phyloP scores from a whole-genome alignment of 2,329 filamentous ascomycete species.

The Herpotrichia juniperi region DNA sequence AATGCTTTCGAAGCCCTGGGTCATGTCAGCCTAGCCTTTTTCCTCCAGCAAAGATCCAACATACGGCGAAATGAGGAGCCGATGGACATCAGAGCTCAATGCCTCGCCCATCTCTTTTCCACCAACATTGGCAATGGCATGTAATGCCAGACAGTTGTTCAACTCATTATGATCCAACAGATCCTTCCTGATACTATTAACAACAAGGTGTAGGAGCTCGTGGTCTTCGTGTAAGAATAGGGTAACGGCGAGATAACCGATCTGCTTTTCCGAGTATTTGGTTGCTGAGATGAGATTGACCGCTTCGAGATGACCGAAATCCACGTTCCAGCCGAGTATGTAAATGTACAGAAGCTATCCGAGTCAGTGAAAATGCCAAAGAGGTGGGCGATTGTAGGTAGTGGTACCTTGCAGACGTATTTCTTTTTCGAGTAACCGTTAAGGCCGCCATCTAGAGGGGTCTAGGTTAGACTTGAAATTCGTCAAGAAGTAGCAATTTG shows the following conservation, averaged over 20 bases:
- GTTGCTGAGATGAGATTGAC: constrained; percentile 96
- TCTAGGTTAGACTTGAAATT: constrained; percentile 16
- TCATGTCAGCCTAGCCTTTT: constrained; percentile 24
- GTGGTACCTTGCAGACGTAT: constrained; percentile 91
- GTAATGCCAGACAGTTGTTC: constrained; percentile 94
- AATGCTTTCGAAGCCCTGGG: constrained; percentile 85
- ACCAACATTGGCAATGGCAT: constrained; percentile 97
- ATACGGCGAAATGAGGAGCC: constrained; percentile 91
- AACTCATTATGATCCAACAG: constrained; percentile 93
- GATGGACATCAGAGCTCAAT: constrained; percentile 87
- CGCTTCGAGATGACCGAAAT: constrained; percentile 97
- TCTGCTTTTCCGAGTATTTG: constrained; percentile 99
- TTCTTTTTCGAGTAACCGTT: constrained; percentile 99
- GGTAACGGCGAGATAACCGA: constrained; percentile 96
- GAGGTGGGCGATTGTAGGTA: background rate
- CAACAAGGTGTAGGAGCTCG: constrained; percentile 91
- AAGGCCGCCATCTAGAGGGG: constrained; percentile 72
- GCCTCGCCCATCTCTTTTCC: constrained; percentile 97
- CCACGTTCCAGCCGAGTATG: constrained; percentile 98
- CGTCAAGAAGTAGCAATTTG: background rate
- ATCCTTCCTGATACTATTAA: constrained; percentile 98
- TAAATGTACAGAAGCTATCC: constrained; percentile 89
- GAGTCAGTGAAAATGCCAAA: constrained; percentile 12
- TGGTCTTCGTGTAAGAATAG: constrained; percentile 97
- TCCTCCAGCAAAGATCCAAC: constrained; percentile 40